Evolutionary conservation across 768 basidiomycete genomes (phyloP), one percentile per base, ranked within the genome.

Genomic region (Neoboletus brunneissimus): DNA sequence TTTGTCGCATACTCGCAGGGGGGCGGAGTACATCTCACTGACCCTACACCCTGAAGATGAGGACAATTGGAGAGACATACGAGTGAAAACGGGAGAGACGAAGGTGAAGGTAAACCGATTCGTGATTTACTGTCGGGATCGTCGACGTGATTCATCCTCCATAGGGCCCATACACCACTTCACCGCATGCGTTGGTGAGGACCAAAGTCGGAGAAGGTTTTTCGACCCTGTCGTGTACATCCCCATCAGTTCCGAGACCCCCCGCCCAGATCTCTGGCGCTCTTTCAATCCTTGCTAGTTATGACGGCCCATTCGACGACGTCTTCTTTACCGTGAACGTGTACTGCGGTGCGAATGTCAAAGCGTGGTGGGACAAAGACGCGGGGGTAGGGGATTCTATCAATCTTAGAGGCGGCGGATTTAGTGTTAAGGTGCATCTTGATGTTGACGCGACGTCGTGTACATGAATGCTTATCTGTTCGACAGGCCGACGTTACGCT

Each of bases 311-410:
- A 4, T 77, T 78, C 16, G 70, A 72, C 2, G 81, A 86, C 49
- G 76, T 87, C 27, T 84, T 84, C 1, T 94, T 87, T 63, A 86
- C 88, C 0, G 51, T 94, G n/a, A 77, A 79, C 4, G 86, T 80
- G 2, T 88, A 82, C 62, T 64, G 67, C 4, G 62, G 69, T 5
- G 59, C 66, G 8, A 58, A 66, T 5, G 43, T 81, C 34, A 56
- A 35, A 18, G 71, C 79, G 11, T 57, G 72, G 38, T 86, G 85
- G 85, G 76, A 82, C 54, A 70, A 81, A 60, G 72, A 70, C 11
- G 56, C 63, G 0, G 60, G 68, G 0, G 56, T 54, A 46, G 59
- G 53, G 7, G 53, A 54, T 34, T 34, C 34, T 2, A 32, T 53
- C 4, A 22, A 52, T 18, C 5, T 43, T 2, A 25, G 25, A 43